phyloP scores from a whole-genome alignment of 257 asterid genomes.

The Lycium barbarum region DNA sequence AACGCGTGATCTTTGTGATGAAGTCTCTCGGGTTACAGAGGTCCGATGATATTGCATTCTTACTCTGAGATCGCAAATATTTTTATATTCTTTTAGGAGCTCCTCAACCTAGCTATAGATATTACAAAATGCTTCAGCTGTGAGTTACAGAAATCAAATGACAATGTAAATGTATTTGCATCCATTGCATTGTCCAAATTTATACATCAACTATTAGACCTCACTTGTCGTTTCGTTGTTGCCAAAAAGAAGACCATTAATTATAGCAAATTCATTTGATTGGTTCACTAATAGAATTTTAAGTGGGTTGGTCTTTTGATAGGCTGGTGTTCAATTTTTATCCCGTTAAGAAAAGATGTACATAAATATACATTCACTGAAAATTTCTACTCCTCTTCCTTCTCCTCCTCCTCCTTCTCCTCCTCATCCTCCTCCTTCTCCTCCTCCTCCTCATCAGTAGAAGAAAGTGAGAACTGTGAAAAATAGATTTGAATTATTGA shows the following conservation, averaged over 20 bases:
- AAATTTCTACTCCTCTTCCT: too few relatives aligned
- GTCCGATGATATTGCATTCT: constrained; percentile 49
- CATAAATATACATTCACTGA: too few relatives aligned
- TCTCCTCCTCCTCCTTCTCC: too few relatives aligned
- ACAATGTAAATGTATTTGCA: background rate
- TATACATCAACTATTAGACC: background rate
- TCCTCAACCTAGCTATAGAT: constrained; percentile 37
- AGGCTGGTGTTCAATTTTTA: too few relatives aligned
- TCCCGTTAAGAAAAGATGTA: too few relatives aligned
- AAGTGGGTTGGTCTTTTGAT: too few relatives aligned
- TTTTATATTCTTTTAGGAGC: constrained; percentile 42
- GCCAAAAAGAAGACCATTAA: background rate
- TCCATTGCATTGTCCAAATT: background rate
- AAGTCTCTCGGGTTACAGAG: constrained; percentile 45
- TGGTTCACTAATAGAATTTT: too few relatives aligned
- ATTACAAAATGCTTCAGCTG: background rate
- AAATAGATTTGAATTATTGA: too few relatives aligned
- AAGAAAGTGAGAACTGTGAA: background rate
- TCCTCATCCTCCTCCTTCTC: too few relatives aligned
- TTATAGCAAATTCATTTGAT: too few relatives aligned
- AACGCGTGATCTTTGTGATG: constrained; percentile 42
- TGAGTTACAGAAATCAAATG: background rate
- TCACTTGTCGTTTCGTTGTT: background rate
- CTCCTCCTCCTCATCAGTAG: too few relatives aligned
- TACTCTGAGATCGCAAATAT: constrained; percentile 47